phyloP scores from a whole-genome alignment of 192 early-diverging fungal species.

The Coemansia sp. region DNA sequence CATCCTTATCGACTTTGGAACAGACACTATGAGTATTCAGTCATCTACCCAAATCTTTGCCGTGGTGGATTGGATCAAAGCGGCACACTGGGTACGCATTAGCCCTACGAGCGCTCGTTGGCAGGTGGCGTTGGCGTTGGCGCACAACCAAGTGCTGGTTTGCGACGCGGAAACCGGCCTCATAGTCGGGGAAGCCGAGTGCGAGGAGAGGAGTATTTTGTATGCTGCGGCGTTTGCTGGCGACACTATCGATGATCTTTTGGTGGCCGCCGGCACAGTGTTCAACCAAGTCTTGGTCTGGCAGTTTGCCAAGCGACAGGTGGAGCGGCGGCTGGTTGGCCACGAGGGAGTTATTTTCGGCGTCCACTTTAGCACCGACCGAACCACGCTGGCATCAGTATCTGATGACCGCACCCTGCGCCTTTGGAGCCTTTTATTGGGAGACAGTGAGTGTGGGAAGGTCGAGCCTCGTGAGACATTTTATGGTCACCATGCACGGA shows the following conservation, averaged over 20 bases:
- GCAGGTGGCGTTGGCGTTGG: slow-evolving; percentile 67
- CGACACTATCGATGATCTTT: slow-evolving; percentile 50
- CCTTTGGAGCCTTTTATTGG: slow-evolving; percentile 60
- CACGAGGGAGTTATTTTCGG: slow-evolving; percentile 78
- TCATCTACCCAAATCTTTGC: slow-evolving; percentile 2
- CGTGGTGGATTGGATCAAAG: slow-evolving; percentile 79
- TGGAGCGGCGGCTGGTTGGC: slow-evolving; percentile 12
- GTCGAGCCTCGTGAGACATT: slow-evolving; percentile 25
- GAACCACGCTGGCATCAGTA: slow-evolving; percentile 64
- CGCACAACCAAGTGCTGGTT: slow-evolving; percentile 75
- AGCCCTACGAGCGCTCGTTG: not conserved
- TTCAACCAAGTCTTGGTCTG: slow-evolving; percentile 77
- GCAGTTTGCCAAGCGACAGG: not conserved
- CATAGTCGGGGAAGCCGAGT: slow-evolving; percentile 57
- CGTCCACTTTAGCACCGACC: slow-evolving; percentile 69
- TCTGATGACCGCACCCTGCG: slow-evolving; percentile 86
- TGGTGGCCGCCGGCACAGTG: slow-evolving; percentile 79
- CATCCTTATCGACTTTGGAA: not conserved
- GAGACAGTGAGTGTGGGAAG: not conserved
- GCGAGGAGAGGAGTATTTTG: slow-evolving; percentile 70
- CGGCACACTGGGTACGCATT: slow-evolving; percentile 67
- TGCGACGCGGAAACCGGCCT: slow-evolving; percentile 39
- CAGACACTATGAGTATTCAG: too few relatives aligned
- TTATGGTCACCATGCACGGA: slow-evolving; percentile 77
- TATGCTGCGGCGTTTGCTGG: slow-evolving; percentile 79